These are phyloP conservation scores for Durotheca rogersii DNA, from an alignment of 495 filamentous ascomycete genomes.

Conservation along the genomic window DNA sequence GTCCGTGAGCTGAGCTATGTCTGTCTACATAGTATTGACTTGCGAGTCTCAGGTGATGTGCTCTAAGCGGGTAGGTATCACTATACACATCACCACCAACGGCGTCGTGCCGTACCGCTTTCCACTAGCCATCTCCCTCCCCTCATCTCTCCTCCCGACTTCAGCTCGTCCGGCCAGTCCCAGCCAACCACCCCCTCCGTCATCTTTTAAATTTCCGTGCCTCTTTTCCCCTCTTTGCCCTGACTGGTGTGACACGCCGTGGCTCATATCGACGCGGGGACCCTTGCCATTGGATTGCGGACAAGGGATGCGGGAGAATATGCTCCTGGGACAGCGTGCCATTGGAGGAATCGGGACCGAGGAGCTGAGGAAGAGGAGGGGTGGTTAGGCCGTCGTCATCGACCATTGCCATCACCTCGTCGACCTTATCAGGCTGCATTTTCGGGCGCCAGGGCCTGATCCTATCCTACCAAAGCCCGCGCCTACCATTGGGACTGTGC, in stretches of 20 bases:
- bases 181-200: too few species aligned
- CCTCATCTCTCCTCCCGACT: too few species aligned
- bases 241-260: slow-evolving; percentile 27
- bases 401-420: slow-evolving; percentile 22
- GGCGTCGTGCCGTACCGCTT: slow-evolving; percentile 27
- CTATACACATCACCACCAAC: slow-evolving; percentile 21
- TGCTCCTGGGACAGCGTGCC: slow-evolving; percentile 22
- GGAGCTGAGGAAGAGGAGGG: slow-evolving; percentile 18
- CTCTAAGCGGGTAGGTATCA: slow-evolving; percentile 21
- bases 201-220: slow-evolving; percentile 23
- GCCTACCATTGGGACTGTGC: slow-evolving; percentile 30
- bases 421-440: slow-evolving; percentile 29
- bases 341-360: slow-evolving; percentile 10
- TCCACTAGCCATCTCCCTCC: slow-evolving; percentile 9
- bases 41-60: too few species aligned
- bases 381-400: slow-evolving; percentile 17
- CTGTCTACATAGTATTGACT: neutral
- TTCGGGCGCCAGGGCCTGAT: slow-evolving; percentile 2
- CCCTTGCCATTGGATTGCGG: neutral
- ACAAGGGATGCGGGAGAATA: slow-evolving; percentile 12
- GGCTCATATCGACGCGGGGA: slow-evolving; percentile 10
- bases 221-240: slow-evolving; percentile 26
- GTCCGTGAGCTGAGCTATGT: slow-evolving; percentile 12
- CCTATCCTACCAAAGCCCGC: slow-evolving; percentile 12
- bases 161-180: too few species aligned